These are phyloP conservation scores for Monilinia vaccinii-corymbosi DNA, from an alignment of 2,329 filamentous ascomycete genomes.

Conservation along the genomic window DNA sequence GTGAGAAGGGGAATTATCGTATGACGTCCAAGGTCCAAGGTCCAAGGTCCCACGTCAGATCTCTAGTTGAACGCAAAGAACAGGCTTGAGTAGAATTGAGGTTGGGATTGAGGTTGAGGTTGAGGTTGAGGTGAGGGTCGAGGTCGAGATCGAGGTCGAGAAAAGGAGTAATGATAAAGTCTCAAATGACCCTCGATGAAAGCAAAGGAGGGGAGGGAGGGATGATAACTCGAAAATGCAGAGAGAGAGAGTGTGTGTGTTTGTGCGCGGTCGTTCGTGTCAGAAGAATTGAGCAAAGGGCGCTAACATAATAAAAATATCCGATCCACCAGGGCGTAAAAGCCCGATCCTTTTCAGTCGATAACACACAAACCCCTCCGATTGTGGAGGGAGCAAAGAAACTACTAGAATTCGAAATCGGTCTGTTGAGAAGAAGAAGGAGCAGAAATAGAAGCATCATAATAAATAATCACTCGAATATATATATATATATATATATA, in stretches of 20 bases:
- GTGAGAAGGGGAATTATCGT: neutral
- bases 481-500: too few relatives aligned
- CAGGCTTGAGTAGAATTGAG: neutral
- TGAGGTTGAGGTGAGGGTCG: too few relatives aligned
- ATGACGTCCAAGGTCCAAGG: neutral
- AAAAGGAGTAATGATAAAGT: neutral
- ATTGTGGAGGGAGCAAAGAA: neutral
- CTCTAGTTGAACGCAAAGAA: neutral
- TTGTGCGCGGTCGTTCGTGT: conserved; percentile 1
- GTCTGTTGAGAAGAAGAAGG: neutral
- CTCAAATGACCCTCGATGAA: neutral
- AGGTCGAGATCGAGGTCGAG: too few relatives aligned
- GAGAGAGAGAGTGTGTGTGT: too few relatives aligned
- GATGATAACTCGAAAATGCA: neutral
- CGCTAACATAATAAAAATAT: neutral
- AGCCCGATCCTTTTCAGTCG: neutral
- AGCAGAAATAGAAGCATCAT: neutral
- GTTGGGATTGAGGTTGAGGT: neutral
- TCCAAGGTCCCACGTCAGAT: neutral
- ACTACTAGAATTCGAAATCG: too few relatives aligned
- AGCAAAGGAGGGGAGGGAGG: neutral
- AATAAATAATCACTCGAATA: too few relatives aligned
- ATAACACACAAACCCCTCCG: neutral
- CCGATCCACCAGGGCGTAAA: neutral
- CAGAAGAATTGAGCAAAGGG: conserved; percentile 1